These are phyloP conservation scores for Curvularia hawaiiensis DNA, from an alignment of 2,329 filamentous ascomycete genomes.

Conservation along the genomic window DNA sequence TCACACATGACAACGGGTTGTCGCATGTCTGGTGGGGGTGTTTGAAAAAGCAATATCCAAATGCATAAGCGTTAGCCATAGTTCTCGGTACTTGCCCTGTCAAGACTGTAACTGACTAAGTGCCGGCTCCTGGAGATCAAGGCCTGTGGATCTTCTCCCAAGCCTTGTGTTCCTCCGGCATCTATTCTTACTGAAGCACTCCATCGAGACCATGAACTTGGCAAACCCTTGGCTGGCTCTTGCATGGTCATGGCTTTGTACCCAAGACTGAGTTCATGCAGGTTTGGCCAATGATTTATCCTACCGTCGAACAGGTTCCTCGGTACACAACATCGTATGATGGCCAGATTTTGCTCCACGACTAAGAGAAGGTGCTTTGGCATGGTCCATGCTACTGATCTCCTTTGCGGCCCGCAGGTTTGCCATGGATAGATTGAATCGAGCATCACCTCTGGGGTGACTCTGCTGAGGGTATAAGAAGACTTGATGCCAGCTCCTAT, in stretches of 20 bases:
- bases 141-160: neutral
- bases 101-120: neutral
- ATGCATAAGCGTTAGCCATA: neutral
- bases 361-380: constrained; percentile 8
- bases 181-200: constrained; percentile 1
- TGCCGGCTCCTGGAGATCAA: neutral
- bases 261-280: neutral
- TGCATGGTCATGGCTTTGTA: constrained; percentile 3
- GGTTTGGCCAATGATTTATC: constrained; percentile 8
- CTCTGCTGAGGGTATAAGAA: constrained; percentile 7
- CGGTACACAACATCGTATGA: constrained; percentile 4
- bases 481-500: constrained; percentile 1
- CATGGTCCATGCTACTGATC: constrained; percentile 2
- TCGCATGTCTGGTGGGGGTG: constrained; percentile 4
- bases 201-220: constrained; percentile 1
- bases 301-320: constrained; percentile 8
- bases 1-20: constrained; percentile 2
- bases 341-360: neutral
- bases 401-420: neutral
- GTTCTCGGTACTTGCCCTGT: constrained; percentile 3
- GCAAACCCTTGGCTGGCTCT: constrained; percentile 1
- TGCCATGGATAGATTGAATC: constrained; percentile 3
- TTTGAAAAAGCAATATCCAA: constrained; percentile 1
- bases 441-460: neutral
- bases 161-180: neutral